These are phyloP conservation scores for Hyphopichia pseudoburtonii DNA, from an alignment of 1,139 yeast genomes.

Conservation along the genomic window DNA sequence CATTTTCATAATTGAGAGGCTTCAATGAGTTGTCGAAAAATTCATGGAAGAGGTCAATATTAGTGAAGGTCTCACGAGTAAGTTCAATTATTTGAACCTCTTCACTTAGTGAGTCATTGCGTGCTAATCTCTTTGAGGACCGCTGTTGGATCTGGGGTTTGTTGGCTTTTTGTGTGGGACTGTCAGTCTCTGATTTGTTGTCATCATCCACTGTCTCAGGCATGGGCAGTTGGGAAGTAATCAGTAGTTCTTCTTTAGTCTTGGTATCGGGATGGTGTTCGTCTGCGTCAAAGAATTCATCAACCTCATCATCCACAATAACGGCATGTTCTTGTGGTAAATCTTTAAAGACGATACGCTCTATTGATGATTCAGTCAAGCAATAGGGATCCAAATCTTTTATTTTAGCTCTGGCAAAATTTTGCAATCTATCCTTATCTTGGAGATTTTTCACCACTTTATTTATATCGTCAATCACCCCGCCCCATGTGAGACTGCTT, in stretches of 20 bases:
- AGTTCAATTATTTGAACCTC: conserved; percentile 19
- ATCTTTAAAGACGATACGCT: conserved; percentile 29
- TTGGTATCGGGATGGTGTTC: conserved; percentile 6
- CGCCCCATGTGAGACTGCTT: conserved; percentile 20
- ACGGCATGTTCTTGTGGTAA: conserved; percentile 6
- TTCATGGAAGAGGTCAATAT: conserved; percentile 24
- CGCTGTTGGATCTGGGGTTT: conserved; percentile 26
- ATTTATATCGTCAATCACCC: conserved; percentile 27
- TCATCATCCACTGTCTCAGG: conserved; percentile 17
- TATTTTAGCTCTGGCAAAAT: conserved; percentile 32
- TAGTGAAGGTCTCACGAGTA: conserved; percentile 23
- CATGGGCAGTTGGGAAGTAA: too few species aligned
- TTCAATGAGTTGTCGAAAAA: conserved; percentile 17
- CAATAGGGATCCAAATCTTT: conserved; percentile 50
- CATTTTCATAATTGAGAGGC: conserved; percentile 1
- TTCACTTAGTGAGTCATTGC: conserved; percentile 17
- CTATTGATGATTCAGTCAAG: conserved; percentile 49
- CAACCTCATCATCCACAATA: conserved; percentile 6
- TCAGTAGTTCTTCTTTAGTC: conserved; percentile 22
- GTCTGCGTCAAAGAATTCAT: conserved; percentile 6
- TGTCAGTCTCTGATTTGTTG: conserved; percentile 1
- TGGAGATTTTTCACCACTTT: conserved; percentile 26
- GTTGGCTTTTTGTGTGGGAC: conserved; percentile 1
- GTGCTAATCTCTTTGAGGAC: conserved; percentile 39
- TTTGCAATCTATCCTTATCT: conserved; percentile 33